Percentiles rank a stretch among this genome's conserved stretches.
phyloP scores from a whole-genome alignment of 441 rosid genomes.

The Aquilaria agallochum region DNA sequence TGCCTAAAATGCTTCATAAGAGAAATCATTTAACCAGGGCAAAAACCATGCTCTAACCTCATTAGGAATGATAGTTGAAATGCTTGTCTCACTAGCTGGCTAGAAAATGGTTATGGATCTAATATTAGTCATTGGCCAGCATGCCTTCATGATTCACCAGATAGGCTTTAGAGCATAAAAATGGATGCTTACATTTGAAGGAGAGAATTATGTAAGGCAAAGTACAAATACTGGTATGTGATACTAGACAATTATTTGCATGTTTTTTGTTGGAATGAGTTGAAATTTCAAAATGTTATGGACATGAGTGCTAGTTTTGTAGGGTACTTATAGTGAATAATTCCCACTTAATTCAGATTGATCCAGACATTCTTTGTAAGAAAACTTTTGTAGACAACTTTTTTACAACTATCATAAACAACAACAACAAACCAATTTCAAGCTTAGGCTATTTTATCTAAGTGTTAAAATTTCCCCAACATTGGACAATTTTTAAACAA shows the following conservation, averaged over 20 bases:
- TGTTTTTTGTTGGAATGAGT: constrained; percentile 49
- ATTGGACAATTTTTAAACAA: too few species aligned
- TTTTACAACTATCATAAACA: too few species aligned
- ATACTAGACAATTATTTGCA: constrained; percentile 43
- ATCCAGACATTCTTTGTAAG: too few species aligned
- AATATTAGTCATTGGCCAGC: constrained; percentile 61
- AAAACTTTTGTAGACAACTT: too few species aligned
- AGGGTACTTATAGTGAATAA: constrained; percentile 31
- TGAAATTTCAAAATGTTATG: constrained; percentile 47
- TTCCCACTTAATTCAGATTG: too few species aligned
- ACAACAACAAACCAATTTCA: too few species aligned
- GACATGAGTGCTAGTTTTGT: constrained; percentile 74
- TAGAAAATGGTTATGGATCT: constrained; percentile 49
- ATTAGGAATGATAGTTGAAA: constrained; percentile 49
- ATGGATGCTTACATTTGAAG: constrained; percentile 61
- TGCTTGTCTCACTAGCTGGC: constrained; percentile 46
- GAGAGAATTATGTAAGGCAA: constrained; percentile 60
- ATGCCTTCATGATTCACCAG: constrained; percentile 56
- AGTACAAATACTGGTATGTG: constrained; percentile 54
- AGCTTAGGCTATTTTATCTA: too few species aligned
- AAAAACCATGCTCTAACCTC: not conserved
- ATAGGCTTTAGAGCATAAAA: constrained; percentile 56
- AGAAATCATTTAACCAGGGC: not conserved
- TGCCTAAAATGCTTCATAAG: too few species aligned
- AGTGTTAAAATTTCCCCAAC: too few species aligned